A percentile compares a stretch with the other conserved stretches of the same genome.
phyloP scores from a whole-genome alignment of 306 rosid species.

The Aeschynomene evenia region DNA sequence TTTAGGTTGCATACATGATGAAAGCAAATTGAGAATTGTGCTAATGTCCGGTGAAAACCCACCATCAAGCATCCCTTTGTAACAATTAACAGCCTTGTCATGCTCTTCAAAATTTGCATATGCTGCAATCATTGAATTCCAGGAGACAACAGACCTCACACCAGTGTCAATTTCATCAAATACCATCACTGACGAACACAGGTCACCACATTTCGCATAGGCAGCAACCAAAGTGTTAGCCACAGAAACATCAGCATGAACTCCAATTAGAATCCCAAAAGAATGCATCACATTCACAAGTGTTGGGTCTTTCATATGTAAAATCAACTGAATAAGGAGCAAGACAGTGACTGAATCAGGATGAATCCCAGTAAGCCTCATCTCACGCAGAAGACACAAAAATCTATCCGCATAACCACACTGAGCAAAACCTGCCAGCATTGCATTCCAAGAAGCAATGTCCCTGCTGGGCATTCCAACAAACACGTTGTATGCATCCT shows the following conservation, averaged over 20 bases:
- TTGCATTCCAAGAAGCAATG: slow-evolving; percentile 60
- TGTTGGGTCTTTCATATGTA: slow-evolving; percentile 31
- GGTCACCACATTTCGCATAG: slow-evolving; percentile 59
- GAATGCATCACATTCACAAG: slow-evolving; percentile 52
- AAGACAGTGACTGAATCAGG: slow-evolving; percentile 56
- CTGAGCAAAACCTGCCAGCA: slow-evolving; percentile 57
- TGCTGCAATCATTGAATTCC: slow-evolving; percentile 69
- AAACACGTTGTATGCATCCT: slow-evolving; percentile 48
- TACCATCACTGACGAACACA: slow-evolving; percentile 41
- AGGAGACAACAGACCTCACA: slow-evolving; percentile 62
- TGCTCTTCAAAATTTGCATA: slow-evolving; percentile 46
- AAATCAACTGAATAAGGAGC: slow-evolving; percentile 43
- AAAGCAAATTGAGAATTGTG: slow-evolving; percentile 55
- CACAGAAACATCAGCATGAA: slow-evolving; percentile 44
- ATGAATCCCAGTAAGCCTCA: slow-evolving; percentile 50
- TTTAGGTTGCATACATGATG: slow-evolving; percentile 48
- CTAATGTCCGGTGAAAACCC: slow-evolving; percentile 53
- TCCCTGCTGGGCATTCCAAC: slow-evolving; percentile 54
- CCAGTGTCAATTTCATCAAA: slow-evolving; percentile 44
- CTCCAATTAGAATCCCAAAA: slow-evolving; percentile 50
- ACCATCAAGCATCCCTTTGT: slow-evolving; percentile 46
- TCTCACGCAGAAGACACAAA: slow-evolving; percentile 37
- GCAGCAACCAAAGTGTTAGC: slow-evolving; percentile 67
- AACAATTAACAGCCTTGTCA: slow-evolving; percentile 39
- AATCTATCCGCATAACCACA: slow-evolving; percentile 36